Percentiles rank a stretch among this genome's conserved stretches.
Conservation (phyloP, 192 early-diverging fungal species). For the Coemansia sp. region DNA sequence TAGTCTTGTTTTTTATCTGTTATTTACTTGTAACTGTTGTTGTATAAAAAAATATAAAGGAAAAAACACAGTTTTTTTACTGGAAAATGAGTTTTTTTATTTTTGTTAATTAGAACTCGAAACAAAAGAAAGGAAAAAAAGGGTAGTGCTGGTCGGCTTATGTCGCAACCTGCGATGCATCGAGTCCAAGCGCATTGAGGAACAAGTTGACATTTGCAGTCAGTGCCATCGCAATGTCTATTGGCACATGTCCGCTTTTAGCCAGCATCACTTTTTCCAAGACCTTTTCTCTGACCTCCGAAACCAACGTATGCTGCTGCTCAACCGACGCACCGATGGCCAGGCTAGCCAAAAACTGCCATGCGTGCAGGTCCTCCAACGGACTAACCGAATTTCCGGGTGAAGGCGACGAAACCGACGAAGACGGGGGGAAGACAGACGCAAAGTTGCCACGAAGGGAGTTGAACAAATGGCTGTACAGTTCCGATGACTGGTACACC, state of each 20-base stretch:
- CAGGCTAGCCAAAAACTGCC: constrained; percentile 97
- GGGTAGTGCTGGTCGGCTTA: neutral
- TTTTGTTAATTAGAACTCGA: neutral
- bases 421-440: constrained; percentile 70
- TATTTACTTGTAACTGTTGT: neutral
- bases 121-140: no score
- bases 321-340: constrained; percentile 92
- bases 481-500: constrained; percentile 62
- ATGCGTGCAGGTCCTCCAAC: constrained; percentile 84
- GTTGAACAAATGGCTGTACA: constrained; percentile 83
- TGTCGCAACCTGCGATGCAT: constrained; percentile 56
- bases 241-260: constrained; percentile 60
- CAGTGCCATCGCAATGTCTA: constrained; percentile 63
- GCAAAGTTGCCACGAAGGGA: constrained; percentile 75
- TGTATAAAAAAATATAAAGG: neutral
- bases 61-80: neutral
- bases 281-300: constrained; percentile 83
- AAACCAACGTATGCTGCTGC: constrained; percentile 89
- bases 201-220: constrained; percentile 92
- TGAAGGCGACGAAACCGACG: constrained; percentile 31
- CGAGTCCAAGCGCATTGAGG: constrained; percentile 91
- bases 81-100: neutral
- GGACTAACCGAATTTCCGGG: constrained; percentile 38
- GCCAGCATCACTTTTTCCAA: constrained; percentile 75
- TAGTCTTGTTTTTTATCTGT: constrained; percentile 3